phyloP scores from a whole-genome alignment of 768 basidiomycete species.

The Leucocoprinus sp. region DNA sequence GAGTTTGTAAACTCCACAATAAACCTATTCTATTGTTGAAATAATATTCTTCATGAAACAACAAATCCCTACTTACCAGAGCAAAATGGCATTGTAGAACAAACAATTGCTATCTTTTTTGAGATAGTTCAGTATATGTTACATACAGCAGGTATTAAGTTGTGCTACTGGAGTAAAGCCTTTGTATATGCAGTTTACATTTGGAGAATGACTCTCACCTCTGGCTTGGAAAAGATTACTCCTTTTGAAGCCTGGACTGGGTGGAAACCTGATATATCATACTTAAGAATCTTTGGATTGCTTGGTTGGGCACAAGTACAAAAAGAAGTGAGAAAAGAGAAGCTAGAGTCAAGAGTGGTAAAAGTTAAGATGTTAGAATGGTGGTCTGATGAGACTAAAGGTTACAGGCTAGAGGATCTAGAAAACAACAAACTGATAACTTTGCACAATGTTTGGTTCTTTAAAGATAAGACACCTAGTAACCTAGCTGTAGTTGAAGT shows the following conservation, averaged over 20 bases:
- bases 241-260: conserved; percentile 18
- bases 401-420: no score
- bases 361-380: no score
- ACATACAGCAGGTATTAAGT: conserved; percentile 1
- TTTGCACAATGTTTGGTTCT: no score
- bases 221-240: conserved; percentile 14
- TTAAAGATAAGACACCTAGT: no score
- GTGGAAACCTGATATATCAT: conserved; percentile 17
- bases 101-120: conserved; percentile 25
- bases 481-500: no score
- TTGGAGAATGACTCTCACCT: conserved; percentile 18
- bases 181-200: conserved; percentile 17
- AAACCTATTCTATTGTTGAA: conserved; percentile 10
- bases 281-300: conserved; percentile 29
- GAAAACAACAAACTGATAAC: no score
- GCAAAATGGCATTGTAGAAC: conserved; percentile 27
- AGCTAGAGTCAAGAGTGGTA: conserved; percentile 8
- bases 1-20: conserved; percentile 17
- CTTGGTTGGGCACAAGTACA: conserved; percentile 9
- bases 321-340: conserved; percentile 9
- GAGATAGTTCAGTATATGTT: conserved; percentile 26
- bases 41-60: conserved; percentile 20
- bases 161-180: conserved; percentile 15
- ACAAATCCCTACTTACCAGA: conserved; percentile 21
- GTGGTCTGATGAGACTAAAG: no score